Evolutionary conservation across 2,329 filamentous ascomycete genomes (phyloP), one percentile per base, ranked within the genome.

Genomic region (Diaporthe sp.): DNA sequence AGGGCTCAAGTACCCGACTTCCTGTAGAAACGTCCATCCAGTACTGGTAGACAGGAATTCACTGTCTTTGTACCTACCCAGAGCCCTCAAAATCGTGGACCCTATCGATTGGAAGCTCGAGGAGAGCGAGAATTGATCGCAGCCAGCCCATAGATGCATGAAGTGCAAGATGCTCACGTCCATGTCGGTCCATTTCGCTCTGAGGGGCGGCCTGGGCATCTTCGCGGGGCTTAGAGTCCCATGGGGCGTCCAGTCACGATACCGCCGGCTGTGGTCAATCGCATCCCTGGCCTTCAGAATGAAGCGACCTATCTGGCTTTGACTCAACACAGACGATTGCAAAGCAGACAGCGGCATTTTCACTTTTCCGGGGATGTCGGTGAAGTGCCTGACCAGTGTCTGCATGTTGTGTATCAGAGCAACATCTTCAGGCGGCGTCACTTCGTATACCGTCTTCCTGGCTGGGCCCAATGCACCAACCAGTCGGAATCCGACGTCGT

Each of bases 21-120:
- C 94, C 80, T 96, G 93, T 42, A 97, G 84, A 77, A 96, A 95
- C 1, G 90, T 88, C 87, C 90, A 92, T 49, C 89, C 89, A 6
- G 87, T 85, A 55, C 82, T 81, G 20, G 85, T 81, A 34, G 87
- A 85, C 51, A 91, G 84, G 68, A 83, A 82, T 65, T 88, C 83
- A 25, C 83, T 84, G 9, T 89, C 85, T 8, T 83, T 79, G 80
- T 96, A 96, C 72, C 92, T 85, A 1, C 87, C 88, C 0, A 91
- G 84, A 12, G 90, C 88, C 28, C 91, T 90, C 51, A 97, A 82
- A 49, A 97, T 87, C 17, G 90, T 83, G 6, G 93, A 89, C 1
- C 92, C 93, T 75, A 93, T 85, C 51, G 91, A 87, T 76, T 92
- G 88, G 51, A 93, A 86, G 4, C 87, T 86, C 10, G 90, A 90